phyloP scores from a whole-genome alignment of 306 rosid species.

The Nissolia schottii region DNA sequence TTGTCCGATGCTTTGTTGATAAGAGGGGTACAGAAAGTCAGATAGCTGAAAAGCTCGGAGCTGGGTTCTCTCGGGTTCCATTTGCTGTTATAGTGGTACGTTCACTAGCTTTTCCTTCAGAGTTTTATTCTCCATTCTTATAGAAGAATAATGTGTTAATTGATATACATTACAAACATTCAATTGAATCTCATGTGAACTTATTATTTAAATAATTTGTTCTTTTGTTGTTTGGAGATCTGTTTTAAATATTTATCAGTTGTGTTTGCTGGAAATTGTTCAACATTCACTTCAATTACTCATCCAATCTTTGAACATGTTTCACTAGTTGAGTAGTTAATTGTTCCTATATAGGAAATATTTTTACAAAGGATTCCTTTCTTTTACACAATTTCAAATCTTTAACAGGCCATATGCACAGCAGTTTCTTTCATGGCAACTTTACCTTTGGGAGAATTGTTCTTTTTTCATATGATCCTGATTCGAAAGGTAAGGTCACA shows the following conservation, averaged over 20 bases:
- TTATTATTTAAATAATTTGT: background rate
- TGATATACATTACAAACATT: background rate
- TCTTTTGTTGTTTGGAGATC: background rate
- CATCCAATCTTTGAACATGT: background rate
- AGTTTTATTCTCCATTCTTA: slow-evolving; percentile 4
- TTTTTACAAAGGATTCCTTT: background rate
- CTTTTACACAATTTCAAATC: slow-evolving; percentile 21
- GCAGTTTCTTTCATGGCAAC: slow-evolving; percentile 65
- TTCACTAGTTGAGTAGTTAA: background rate
- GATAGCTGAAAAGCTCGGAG: slow-evolving; percentile 74
- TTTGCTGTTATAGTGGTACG: slow-evolving; percentile 74
- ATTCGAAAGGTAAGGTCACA: slow-evolving; percentile 61
- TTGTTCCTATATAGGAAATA: background rate
- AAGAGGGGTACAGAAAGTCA: slow-evolving; percentile 57
- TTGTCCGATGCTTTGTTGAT: slow-evolving; percentile 76
- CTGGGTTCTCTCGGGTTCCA: slow-evolving; percentile 62
- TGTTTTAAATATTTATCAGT: background rate
- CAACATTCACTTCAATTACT: background rate
- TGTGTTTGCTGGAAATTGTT: slow-evolving; percentile 11
- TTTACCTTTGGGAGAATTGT: slow-evolving; percentile 74
- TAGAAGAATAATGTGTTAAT: background rate
- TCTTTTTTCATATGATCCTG: slow-evolving; percentile 79
- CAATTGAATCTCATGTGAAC: background rate
- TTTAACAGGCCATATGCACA: slow-evolving; percentile 71
- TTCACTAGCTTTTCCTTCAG: slow-evolving; percentile 12